phyloP scores from a whole-genome alignment of 1,284 basidiomycete species.

The Austroboletus niveus region DNA sequence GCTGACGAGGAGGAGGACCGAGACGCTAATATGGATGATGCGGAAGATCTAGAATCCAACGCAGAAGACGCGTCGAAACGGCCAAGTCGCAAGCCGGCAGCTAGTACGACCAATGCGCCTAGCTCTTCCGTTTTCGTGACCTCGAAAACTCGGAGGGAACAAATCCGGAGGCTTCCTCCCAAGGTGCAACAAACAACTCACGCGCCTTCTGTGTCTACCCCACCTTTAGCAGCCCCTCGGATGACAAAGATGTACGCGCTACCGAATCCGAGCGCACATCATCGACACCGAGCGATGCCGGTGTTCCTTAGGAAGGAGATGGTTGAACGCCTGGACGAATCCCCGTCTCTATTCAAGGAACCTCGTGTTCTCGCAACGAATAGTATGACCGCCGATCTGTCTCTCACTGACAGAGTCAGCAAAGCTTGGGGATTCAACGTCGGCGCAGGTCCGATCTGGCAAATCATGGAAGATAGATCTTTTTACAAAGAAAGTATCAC shows the following conservation, averaged over 20 bases:
- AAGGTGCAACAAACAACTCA: no score
- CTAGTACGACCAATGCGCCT: neutral
- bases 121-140: no score
- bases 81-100: no score
- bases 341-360: conserved; percentile 40
- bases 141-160: no score
- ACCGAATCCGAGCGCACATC: conserved; percentile 59
- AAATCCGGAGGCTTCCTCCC: no score
- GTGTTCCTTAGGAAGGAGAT: conserved; percentile 48
- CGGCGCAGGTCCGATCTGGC: conserved; percentile 71
- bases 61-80: no score
- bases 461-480: conserved; percentile 67
- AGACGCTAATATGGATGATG: no score
- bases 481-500: conserved; percentile 68
- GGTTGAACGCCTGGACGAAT: conserved; percentile 53
- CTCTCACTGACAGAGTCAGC: conserved; percentile 40
- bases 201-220: conserved; percentile 1
- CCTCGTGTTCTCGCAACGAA: conserved; percentile 31
- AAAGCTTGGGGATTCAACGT: conserved; percentile 71
- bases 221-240: conserved; percentile 31
- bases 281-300: conserved; percentile 64
- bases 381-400: conserved; percentile 33
- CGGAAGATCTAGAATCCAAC: no score
- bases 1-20: neutral
- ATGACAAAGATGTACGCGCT: conserved; percentile 51